phyloP scores from a whole-genome alignment of 208 protist genomes.

The Trypanosoma melophagium region DNA sequence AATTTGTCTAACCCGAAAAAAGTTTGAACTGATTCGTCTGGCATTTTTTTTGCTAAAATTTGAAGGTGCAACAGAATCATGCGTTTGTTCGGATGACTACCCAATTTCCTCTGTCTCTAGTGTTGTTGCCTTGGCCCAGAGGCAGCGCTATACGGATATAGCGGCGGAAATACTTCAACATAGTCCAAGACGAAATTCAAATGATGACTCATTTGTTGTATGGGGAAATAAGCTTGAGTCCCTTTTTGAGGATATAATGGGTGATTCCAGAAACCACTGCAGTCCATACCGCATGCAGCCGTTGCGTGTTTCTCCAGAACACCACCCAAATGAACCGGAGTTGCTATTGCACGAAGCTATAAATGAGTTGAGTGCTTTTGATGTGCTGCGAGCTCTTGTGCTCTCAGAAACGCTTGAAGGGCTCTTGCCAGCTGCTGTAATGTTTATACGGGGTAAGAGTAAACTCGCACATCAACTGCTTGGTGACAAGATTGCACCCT shows the following conservation, averaged over 20 bases:
- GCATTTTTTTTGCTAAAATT: slow-evolving; percentile 13
- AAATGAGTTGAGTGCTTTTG: slow-evolving; percentile 4
- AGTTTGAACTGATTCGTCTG: slow-evolving; percentile 14
- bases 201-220: slow-evolving; percentile 10
- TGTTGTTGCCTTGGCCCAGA: slow-evolving; percentile 9
- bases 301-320: too few relatives aligned
- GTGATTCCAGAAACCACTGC: background rate
- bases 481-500: slow-evolving; percentile 37
- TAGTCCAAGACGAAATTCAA: background rate
- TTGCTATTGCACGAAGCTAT: slow-evolving; percentile 31
- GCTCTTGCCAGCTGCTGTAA: slow-evolving; percentile 38
- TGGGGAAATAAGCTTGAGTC: slow-evolving; percentile 17
- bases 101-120: slow-evolving; percentile 16
- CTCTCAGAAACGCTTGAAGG: slow-evolving; percentile 14
- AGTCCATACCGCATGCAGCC: too few relatives aligned
- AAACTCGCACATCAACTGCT: slow-evolving; percentile 36
- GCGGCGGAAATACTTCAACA: slow-evolving; percentile 20
- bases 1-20: slow-evolving; percentile 11
- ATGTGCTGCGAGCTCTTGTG: slow-evolving; percentile 32
- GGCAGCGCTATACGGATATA: slow-evolving; percentile 21
- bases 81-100: background rate
- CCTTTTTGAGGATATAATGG: background rate
- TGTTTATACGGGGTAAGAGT: slow-evolving; percentile 27
- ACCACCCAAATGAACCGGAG: slow-evolving; percentile 3
- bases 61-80: too few relatives aligned